Evolutionary conservation across 2,329 filamentous ascomycete species (phyloP), one percentile per base, ranked within the genome.

Genomic region (Pseudonectria foliicola): DNA sequence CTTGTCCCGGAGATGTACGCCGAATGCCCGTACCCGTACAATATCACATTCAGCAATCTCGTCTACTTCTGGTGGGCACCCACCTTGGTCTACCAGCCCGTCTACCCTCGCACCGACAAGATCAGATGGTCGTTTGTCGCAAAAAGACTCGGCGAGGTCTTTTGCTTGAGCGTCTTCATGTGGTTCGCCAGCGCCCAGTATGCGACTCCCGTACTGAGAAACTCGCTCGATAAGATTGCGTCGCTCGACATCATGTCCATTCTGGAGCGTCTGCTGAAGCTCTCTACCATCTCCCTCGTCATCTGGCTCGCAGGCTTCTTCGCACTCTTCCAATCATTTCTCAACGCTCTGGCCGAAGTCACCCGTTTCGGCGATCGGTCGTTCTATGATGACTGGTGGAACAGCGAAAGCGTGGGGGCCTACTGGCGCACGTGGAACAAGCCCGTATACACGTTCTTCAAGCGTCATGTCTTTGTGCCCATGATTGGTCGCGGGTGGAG

Each of bases 391-490:
- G 88, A 95, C 54, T 98, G 92, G 92, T 98, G 92, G 92, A 98
- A 98, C 56, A 86, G 81, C 45, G 80, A 81, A 35, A 88, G 81
- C 46, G 70, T 96, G 6, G 85, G 89, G 24, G 75, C 74, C 4
- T 98, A 98, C 67, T 95, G 90, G 90, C 80, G 89, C 14, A 85
- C 82, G 1, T 98, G 92, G 92, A 98, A 98, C 65, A 93, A 93
- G 58, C 92, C 92, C 1, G 90, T 98, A 6, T 94, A 94, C 55
- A 82, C 88, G 39, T 98, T 95, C 61, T 96, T 98, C 80, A 89
- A 86, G 53, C 73, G 92, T 25, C 92, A 98, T 58, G 79, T 98
- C 33, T 96, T 92, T 64, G 82, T 82, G 26, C 92, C 92, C 2
- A 71, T 98, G 44, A 72, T 94, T 23, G 86, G 85, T 1, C 75